These are phyloP conservation scores for Hemerocallis citrina DNA, from an alignment of 106 monocot species.

Conservation along the genomic window DNA sequence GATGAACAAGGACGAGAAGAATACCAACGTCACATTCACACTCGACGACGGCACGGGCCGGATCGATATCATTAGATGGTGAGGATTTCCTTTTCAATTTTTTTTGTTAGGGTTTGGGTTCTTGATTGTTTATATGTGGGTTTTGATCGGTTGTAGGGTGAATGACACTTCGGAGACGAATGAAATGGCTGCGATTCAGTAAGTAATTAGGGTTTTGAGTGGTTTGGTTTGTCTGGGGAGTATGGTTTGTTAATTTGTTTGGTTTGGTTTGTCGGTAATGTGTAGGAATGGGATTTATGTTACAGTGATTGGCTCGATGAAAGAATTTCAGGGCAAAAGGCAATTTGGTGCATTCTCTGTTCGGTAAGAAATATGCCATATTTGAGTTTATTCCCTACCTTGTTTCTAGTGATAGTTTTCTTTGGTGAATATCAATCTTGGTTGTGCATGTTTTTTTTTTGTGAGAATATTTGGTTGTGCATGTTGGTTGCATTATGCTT, in stretches of 20 bases:
- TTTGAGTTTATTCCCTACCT: too few relatives aligned
- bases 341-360: constrained; percentile 42
- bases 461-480: too few relatives aligned
- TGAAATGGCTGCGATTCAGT: constrained; percentile 23
- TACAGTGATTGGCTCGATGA: constrained; percentile 35
- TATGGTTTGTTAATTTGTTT: neutral
- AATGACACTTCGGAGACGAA: constrained; percentile 10
- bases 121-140: neutral
- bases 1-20: constrained; percentile 54
- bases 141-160: neutral
- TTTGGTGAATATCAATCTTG: too few relatives aligned
- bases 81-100: neutral
- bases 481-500: too few relatives aligned
- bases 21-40: constrained; percentile 66
- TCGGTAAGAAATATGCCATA: too few relatives aligned
- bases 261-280: neutral
- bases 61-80: constrained; percentile 73
- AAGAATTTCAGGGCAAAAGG: constrained; percentile 44
- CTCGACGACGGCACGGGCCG: constrained; percentile 82
- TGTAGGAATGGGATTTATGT: constrained; percentile 55
- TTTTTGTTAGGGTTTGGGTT: neutral
- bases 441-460: too few relatives aligned
- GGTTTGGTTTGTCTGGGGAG: neutral
- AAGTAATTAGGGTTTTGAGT: neutral
- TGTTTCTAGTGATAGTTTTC: too few relatives aligned